Evolutionary conservation across 495 filamentous ascomycete species (phyloP).

Genomic region (Aspergillus funiculosus): DNA sequence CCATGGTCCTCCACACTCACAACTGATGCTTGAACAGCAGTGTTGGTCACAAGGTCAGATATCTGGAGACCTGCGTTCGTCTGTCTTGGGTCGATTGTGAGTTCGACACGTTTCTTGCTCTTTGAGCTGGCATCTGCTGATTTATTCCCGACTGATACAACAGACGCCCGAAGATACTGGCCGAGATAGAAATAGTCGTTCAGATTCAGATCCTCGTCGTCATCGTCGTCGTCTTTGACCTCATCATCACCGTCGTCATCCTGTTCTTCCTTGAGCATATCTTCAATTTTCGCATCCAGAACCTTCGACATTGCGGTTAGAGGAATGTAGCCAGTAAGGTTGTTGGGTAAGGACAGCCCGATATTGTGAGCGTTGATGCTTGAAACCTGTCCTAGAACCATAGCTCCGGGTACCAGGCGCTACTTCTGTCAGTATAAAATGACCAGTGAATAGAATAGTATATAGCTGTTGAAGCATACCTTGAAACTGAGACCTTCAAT

Average conservation of each 20-base stretch:
- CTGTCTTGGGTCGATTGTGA: constrained; percentile 69
- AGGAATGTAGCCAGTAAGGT: constrained; percentile 81
- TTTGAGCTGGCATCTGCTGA: constrained; percentile 55
- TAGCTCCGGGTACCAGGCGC: constrained; percentile 74
- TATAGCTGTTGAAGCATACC: constrained; percentile 47
- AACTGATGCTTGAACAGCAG: constrained; percentile 80
- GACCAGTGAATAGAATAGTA: neutral
- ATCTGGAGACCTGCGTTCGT: constrained; percentile 68
- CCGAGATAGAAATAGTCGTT: constrained; percentile 70
- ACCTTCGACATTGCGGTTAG: constrained; percentile 82
- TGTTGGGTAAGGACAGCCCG: constrained; percentile 80
- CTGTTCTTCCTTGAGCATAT: constrained; percentile 50
- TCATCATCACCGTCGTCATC: no score
- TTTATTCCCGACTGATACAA: constrained; percentile 60
- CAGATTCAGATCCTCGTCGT: constrained; percentile 60
- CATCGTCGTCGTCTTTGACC: constrained; percentile 51
- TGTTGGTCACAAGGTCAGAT: constrained; percentile 63
- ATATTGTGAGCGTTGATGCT: constrained; percentile 76
- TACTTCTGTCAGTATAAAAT: constrained; percentile 41
- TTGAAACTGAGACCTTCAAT: constrained; percentile 89
- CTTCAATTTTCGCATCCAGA: constrained; percentile 62
- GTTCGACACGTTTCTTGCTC: constrained; percentile 72
- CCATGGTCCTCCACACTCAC: constrained; percentile 92
- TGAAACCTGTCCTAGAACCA: constrained; percentile 80
- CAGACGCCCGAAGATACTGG: constrained; percentile 83